Percentiles rank a stretch among this genome's conserved stretches.
Evolutionary conservation across 2,329 filamentous ascomycete genomes (phyloP).

Genomic region (Aspergillus uvarum): DNA sequence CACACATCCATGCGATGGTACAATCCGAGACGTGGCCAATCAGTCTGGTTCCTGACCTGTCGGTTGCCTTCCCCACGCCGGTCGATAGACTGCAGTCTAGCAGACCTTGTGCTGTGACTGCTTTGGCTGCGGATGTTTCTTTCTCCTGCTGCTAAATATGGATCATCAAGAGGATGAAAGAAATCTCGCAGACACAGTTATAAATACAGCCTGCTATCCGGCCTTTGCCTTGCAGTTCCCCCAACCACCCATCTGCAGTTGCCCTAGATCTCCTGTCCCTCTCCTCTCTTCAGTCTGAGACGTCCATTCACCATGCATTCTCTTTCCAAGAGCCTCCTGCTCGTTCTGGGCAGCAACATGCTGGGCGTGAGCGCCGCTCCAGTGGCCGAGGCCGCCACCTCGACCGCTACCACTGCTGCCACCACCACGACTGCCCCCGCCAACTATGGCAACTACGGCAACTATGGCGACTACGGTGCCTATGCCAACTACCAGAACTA

Average conservation of each 20-base stretch:
- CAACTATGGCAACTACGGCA: conserved; percentile 12
- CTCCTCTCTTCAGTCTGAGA: not conserved
- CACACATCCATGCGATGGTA: not conserved
- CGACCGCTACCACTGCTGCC: conserved; percentile 1
- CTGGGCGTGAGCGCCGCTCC: conserved; percentile 13
- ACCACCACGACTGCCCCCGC: conserved; percentile 1
- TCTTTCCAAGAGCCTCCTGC: conserved; percentile 5
- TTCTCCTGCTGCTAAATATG: not conserved
- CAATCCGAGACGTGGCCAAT: conserved; percentile 10
- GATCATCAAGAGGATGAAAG: not conserved
- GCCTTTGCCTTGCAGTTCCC: not conserved
- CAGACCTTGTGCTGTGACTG: not conserved
- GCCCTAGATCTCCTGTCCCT: not conserved
- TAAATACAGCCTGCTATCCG: conserved; percentile 1
- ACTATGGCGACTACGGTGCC: conserved; percentile 20
- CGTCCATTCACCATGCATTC: conserved; percentile 1
- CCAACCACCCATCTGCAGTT: conserved; percentile 1
- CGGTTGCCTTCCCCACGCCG: too few species aligned
- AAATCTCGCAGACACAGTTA: conserved; percentile 1
- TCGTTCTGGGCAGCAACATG: conserved; percentile 15
- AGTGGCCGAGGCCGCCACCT: conserved; percentile 1
- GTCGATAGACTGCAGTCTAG: too few species aligned
- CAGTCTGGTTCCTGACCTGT: not conserved
- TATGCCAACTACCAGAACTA: conserved; percentile 6
- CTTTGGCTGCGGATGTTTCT: not conserved